Evolutionary conservation across 2,329 filamentous ascomycete species (phyloP), one percentile per base, ranked within the genome.

Genomic region (Hansfordia pulvinata): DNA sequence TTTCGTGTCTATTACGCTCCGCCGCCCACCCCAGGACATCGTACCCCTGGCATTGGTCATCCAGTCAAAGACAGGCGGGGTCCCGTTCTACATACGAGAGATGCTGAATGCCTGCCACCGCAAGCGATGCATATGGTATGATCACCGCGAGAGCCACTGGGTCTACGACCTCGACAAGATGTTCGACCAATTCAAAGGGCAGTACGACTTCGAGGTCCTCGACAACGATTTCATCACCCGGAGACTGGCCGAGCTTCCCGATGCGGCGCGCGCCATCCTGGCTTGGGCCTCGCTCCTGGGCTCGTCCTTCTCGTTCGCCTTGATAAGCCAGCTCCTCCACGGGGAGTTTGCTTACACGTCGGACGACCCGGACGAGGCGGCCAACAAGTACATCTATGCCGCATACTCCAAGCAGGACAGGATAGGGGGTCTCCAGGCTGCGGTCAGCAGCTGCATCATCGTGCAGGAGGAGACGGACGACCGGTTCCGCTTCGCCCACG

Each of bases 61-160:
- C 5, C 81, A 92, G 47, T 85, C 88, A 42, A 92, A 90, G 54
- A 88, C 82, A 7, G 70, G 70, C 15, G 86, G 86, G 2, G 93
- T 93, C 34, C 78, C 85, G 0, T 94, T 93, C 43, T 92, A 90
- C 43, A 80, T 93, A 49, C 69, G 83, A 29, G 83, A 93, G 52
- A 92, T 94, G 68, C 66, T 94, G 4, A 82, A 82, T 43, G 77
- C 79, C 3, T 92, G 83, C 46, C 76, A 93, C 47, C 73, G 82
- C 20, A 90, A 83, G 44, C 77, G 77, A 38, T 93, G 82, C 47
- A 79, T 94, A 26, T 93, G 76, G 69, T 94, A 93, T 50, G 84
- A 85, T 34, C 93, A 90, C 63, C 75, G 74, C 39, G 71, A 78
- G 36, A 81, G 75, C 24, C 65, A 69, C 23, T 96, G 88, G 88